A percentile compares a stretch with the other conserved stretches of the same genome.
Evolutionary conservation across 331 rosid genomes (phyloP).

Genomic region (Malus hybrid): DNA sequence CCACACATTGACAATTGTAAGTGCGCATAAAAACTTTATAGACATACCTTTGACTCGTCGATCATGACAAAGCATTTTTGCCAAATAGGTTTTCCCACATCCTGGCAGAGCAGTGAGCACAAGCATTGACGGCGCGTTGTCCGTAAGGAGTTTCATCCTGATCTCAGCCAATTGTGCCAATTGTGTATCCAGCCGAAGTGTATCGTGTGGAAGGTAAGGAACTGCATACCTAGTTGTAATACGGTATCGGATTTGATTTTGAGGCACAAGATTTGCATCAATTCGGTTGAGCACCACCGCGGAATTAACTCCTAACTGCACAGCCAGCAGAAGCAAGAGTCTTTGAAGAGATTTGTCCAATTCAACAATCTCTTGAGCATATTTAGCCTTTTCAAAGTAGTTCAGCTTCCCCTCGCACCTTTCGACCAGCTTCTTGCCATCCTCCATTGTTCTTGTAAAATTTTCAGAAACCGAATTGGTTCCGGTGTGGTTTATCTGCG

Average conservation of each 20-base stretch:
- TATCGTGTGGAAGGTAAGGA: neutral
- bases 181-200: neutral
- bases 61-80: slow-evolving; percentile 8
- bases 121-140: neutral
- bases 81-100: slow-evolving; percentile 45
- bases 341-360: neutral
- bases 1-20: too few species aligned
- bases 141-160: slow-evolving; percentile 25
- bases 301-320: neutral
- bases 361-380: neutral
- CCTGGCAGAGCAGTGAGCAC: slow-evolving; percentile 59
- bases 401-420: neutral
- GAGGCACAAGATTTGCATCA: neutral
- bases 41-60: slow-evolving; percentile 11
- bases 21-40: too few species aligned
- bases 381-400: neutral
- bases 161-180: neutral
- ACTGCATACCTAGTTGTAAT: neutral
- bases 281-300: neutral
- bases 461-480: neutral
- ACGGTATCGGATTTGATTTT: neutral
- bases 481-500: neutral
- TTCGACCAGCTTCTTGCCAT: neutral
- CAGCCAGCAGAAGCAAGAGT: neutral
- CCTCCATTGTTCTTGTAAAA: neutral